Percentiles rank a stretch among this genome's conserved stretches.
Evolutionary conservation across 805 yeast genomes (phyloP).

Genomic region (Yarrowia hollandica): DNA sequence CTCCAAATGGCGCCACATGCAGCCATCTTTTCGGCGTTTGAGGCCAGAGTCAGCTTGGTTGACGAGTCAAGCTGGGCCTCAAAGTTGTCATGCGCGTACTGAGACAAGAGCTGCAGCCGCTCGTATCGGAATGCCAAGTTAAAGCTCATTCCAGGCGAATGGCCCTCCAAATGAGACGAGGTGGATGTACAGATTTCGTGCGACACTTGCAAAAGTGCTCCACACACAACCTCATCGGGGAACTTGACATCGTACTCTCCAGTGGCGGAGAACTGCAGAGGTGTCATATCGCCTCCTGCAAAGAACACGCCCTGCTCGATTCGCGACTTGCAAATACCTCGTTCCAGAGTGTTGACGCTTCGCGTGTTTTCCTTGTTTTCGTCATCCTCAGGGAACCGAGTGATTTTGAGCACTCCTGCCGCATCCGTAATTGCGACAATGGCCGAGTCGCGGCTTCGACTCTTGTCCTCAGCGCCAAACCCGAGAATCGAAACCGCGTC

Average conservation of each 20-base stretch:
- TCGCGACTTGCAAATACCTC: conserved; percentile 60
- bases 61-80: conserved; percentile 30
- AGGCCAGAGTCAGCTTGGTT: conserved; percentile 26
- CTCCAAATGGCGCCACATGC: conserved; percentile 15
- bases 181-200: conserved; percentile 58
- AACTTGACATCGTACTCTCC: conserved; percentile 48
- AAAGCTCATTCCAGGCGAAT: conserved; percentile 51
- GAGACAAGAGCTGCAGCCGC: conserved; percentile 44
- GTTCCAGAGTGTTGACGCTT: conserved; percentile 31
- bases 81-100: conserved; percentile 46
- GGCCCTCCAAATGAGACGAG: conserved; percentile 58
- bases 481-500: conserved; percentile 57
- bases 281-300: conserved; percentile 41
- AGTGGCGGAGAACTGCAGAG: conserved; percentile 52
- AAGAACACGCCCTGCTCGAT: conserved; percentile 83
- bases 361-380: conserved; percentile 31
- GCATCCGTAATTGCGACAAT: conserved; percentile 52
- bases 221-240: conserved; percentile 49
- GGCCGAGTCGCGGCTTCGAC: conserved; percentile 46
- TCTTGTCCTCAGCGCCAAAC: conserved; percentile 52
- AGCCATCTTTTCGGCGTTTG: conserved; percentile 30
- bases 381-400: conserved; percentile 44
- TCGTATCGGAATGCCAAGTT: conserved; percentile 53
- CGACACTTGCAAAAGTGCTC: conserved; percentile 53
- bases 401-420: conserved; percentile 64